Base-by-base conservation (phyloP, 139 green algal species). In the Chlamydomonas sp. region DNA sequence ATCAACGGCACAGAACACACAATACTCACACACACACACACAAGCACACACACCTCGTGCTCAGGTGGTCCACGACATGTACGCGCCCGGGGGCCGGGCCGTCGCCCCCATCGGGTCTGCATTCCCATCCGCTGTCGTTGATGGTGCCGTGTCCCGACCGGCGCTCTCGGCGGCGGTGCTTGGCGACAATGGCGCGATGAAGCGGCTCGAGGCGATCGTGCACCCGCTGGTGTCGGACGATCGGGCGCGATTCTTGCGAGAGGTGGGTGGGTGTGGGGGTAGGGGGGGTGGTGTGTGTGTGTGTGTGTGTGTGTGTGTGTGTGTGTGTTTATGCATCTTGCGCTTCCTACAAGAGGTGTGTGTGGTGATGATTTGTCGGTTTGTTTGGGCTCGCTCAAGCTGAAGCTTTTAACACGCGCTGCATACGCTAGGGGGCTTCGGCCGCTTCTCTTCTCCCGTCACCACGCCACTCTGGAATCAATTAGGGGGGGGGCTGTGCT, bases 171-270 rank as follows among this genome's bases (percentile, higher is more conserved):
- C 34, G 34, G 39, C 24, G 16, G 59, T 76, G 3, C 8, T 82
- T 70, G 43, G 61, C 22, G 2, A n/a, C n/a, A 49, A 83, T 67
- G 74, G 33, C 10, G 81, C 80, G 1, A 84, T 95, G 70, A 71
- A 73, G n/a, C 33, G 67, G 61, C 74, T 96, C 29, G 90, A 96
- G 69, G 61, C 33, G 13, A 73, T 90, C 3, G 87, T 96, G 54
- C 90, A 96, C 75, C 89, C 90, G 2, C 70, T 96, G 8, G 90
- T 96, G 39, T 67, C 73, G 0, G 39, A 58, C 10, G 73, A 84
- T 26, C 79, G 85, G 2, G 5, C 35, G 2, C 54, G 48, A 0
- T 88, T 83, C 36, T 58, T 92, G 24, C 16, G 69, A 10, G 35
- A 75, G 43, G 54, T 79, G n/a, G n/a, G n/a, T n/a, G n/a, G n/a